A percentile compares a stretch with the other conserved stretches of the same genome.
Evolutionary conservation across 2,329 filamentous ascomycete species (phyloP).

Genomic region (Colletotrichum sp.): DNA sequence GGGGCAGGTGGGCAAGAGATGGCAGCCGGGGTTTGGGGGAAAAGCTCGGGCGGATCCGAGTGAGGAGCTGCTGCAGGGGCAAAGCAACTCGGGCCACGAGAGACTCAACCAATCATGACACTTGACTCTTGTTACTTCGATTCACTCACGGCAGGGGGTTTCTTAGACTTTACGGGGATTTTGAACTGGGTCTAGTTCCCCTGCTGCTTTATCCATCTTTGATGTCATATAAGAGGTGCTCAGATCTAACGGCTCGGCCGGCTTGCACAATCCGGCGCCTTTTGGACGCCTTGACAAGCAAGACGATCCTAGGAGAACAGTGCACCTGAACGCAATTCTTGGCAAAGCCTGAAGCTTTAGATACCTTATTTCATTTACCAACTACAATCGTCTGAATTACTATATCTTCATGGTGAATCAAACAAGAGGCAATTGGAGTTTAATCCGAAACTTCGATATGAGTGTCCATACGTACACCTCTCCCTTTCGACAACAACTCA

Average conservation of each 20-base stretch:
- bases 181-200: neutral
- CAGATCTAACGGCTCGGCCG: neutral
- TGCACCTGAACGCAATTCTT: neutral
- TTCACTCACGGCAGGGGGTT: neutral
- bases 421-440: neutral
- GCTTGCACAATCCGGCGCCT: neutral
- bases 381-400: neutral
- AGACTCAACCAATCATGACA: neutral
- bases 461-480: neutral
- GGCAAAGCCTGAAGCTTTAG: neutral
- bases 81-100: neutral
- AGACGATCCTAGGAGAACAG: neutral
- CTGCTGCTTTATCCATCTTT: neutral
- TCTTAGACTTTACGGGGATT: neutral
- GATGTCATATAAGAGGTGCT: neutral
- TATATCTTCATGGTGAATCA: neutral
- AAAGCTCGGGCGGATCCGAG: neutral
- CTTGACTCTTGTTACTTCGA: neutral
- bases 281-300: neutral
- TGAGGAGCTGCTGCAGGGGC: slow-evolving; percentile 7
- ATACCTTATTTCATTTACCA: neutral
- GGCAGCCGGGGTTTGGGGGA: neutral
- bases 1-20: neutral
- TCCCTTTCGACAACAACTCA: slow-evolving; percentile 31
- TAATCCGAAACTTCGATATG: neutral